Percentiles rank a stretch among this genome's conserved stretches.
Evolutionary conservation across 345 rosid species (phyloP).

Genomic region (Conringia planisiliqua): DNA sequence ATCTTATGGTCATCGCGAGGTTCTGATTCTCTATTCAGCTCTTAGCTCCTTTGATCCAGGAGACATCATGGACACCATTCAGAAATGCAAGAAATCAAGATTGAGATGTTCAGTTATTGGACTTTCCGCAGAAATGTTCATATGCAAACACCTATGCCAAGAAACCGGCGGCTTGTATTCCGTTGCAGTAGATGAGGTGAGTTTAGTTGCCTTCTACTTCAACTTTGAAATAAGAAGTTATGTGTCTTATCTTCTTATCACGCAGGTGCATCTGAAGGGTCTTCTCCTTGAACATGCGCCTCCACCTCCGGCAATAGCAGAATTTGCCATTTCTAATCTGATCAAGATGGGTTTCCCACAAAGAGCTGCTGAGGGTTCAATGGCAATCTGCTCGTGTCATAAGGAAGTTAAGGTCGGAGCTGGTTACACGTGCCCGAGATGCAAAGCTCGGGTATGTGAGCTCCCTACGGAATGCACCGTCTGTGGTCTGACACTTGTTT

Average conservation of each 20-base stretch:
- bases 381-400: constrained; percentile 86
- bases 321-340: constrained; percentile 75
- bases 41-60: constrained; percentile 93
- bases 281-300: constrained; percentile 86
- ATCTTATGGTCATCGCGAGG: constrained; percentile 90
- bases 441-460: constrained; percentile 87
- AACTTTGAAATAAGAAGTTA: background rate
- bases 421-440: constrained; percentile 90
- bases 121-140: constrained; percentile 83
- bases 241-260: background rate
- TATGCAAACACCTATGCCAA: constrained; percentile 87
- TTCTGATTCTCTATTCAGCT: constrained; percentile 73
- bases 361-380: constrained; percentile 73
- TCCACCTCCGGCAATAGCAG: constrained; percentile 94
- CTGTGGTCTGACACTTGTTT: constrained; percentile 90
- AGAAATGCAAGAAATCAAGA: constrained; percentile 75
- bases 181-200: constrained; percentile 84
- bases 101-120: constrained; percentile 91
- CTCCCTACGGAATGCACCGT: constrained; percentile 83
- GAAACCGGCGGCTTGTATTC: constrained; percentile 85
- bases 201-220: constrained; percentile 23
- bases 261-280: constrained; percentile 79
- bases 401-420: constrained; percentile 80
- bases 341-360: constrained; percentile 96
- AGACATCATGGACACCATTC: constrained; percentile 77